Conservation (phyloP, 2,329 filamentous ascomycete genomes). For the Clonostachys chloroleuca region DNA sequence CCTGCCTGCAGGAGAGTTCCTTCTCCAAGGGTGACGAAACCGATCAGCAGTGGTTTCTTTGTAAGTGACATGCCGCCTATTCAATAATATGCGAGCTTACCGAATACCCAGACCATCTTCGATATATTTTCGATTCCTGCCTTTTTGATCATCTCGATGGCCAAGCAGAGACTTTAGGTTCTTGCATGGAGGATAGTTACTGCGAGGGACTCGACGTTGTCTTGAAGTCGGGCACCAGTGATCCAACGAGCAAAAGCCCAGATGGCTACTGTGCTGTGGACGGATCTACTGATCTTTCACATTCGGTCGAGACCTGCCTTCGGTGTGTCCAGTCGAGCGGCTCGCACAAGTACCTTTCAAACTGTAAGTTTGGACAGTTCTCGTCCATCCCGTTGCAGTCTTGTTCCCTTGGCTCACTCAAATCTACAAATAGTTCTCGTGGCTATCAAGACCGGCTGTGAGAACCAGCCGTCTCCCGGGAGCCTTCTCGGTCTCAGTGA, state of each 20-base stretch:
- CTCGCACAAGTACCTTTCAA: constrained; percentile 37
- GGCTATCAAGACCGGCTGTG: constrained; percentile 46
- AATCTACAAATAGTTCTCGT: constrained; percentile 32
- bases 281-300: constrained; percentile 22
- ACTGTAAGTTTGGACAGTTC: constrained; percentile 32
- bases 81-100: not conserved
- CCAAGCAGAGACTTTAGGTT: constrained; percentile 30
- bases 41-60: constrained; percentile 52
- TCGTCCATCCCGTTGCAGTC: too few relatives aligned
- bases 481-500: constrained; percentile 32
- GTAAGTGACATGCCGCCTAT: constrained; percentile 27
- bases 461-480: constrained; percentile 34
- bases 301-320: constrained; percentile 31
- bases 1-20: constrained; percentile 46
- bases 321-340: constrained; percentile 38
- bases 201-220: constrained; percentile 38
- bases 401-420: not conserved
- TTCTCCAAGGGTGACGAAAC: constrained; percentile 40
- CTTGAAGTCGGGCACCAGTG: constrained; percentile 31
- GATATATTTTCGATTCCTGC: constrained; percentile 47
- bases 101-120: constrained; percentile 40
- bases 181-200: constrained; percentile 45
- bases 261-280: constrained; percentile 43
- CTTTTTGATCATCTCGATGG: constrained; percentile 47
- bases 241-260: constrained; percentile 20